Percentiles rank a stretch among this genome's conserved stretches.
phyloP scores from a whole-genome alignment of 2,329 filamentous ascomycete genomes.

The Blastomyces emzantsi region DNA sequence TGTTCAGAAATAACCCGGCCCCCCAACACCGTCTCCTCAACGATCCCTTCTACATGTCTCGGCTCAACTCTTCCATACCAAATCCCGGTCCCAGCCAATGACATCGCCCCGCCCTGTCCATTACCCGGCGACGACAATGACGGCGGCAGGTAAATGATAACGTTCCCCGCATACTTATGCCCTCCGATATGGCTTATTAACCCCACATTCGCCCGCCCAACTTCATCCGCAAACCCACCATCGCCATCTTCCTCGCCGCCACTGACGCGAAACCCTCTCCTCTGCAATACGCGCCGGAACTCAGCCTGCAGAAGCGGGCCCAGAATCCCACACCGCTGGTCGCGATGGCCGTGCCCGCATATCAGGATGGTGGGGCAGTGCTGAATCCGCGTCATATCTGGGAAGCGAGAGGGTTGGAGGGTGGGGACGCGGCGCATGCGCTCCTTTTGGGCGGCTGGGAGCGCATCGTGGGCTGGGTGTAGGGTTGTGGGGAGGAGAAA shows the following conservation, averaged over 20 bases:
- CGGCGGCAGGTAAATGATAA: conserved; percentile 65
- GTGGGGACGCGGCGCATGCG: conserved; percentile 42
- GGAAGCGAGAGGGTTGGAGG: conserved; percentile 39
- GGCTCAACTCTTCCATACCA: conserved; percentile 80
- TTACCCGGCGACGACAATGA: neutral
- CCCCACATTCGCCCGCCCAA: conserved; percentile 32
- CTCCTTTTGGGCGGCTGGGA: conserved; percentile 23
- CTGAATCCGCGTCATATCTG: conserved; percentile 57
- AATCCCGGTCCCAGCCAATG: conserved; percentile 46
- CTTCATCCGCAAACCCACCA: conserved; percentile 22
- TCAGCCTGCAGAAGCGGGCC: conserved; percentile 63
- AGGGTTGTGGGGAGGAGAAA: conserved; percentile 32
- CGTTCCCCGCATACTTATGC: conserved; percentile 90
- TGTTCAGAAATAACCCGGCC: conserved; percentile 79
- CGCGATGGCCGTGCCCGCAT: conserved; percentile 77
- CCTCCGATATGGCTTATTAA: conserved; percentile 77
- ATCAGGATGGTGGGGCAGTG: conserved; percentile 56
- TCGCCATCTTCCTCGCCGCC: conserved; percentile 16
- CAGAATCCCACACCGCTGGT: conserved; percentile 70
- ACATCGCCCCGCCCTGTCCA: conserved; percentile 15
- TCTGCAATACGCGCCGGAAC: conserved; percentile 47
- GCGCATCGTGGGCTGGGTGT: conserved; percentile 26
- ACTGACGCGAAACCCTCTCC: conserved; percentile 23
- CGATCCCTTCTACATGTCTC: conserved; percentile 81
- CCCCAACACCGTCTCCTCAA: conserved; percentile 75